Base-by-base conservation (phyloP, 768 basidiomycete species). In the Dacryopinax primogenitus region DNA sequence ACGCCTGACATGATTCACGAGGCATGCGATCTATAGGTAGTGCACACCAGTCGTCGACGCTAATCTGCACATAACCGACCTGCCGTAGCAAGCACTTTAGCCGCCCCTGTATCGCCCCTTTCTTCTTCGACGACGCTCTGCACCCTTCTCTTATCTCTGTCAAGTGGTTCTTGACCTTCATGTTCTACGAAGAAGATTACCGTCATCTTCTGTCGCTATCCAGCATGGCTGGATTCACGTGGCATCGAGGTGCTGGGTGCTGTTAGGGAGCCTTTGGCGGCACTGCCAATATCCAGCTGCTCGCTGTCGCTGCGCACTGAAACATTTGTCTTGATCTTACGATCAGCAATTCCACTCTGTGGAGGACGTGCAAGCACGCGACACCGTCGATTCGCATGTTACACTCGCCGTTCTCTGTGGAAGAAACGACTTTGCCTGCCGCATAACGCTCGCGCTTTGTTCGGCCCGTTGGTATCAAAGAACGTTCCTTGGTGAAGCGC, bases 221-320 rank as follows among this genome's bases (percentile, higher is more conserved):
- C 37, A 11, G 37, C 12, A 39, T 11, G 37, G n/a, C 37, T 39
- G 37, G 12, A 11, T 39, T 39, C 37, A 39, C 37, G 11, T 39
- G 37, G 37, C 11, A 39, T 39, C 37, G 37, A 39, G 37, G 37
- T 39, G 12, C 12, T 39, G 12, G 37, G 37, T n/a, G n/a, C 37
- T 39, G 12, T n/a, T n/a, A n/a, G 37, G 37, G 11, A n/a, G 37
- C 11, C 13, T 58, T 30, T 58, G 7, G 51, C 26, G 15, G 23
- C 15, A 58, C 32, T 13, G 13, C 9, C 26, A 30, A 28, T 7
- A 28, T 58, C 13, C 26, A 7, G 9, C 30, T 58, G 51, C 23
- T 58, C 51, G 30, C 51, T 58, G 51, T 58, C 51, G 51, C 51
- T 58, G 51, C 51, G 51, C 51, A 58, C 4, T 32, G 9, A 4